phyloP scores from a whole-genome alignment of 2,329 filamentous ascomycete genomes.

The Exophiala lecanii-corni region DNA sequence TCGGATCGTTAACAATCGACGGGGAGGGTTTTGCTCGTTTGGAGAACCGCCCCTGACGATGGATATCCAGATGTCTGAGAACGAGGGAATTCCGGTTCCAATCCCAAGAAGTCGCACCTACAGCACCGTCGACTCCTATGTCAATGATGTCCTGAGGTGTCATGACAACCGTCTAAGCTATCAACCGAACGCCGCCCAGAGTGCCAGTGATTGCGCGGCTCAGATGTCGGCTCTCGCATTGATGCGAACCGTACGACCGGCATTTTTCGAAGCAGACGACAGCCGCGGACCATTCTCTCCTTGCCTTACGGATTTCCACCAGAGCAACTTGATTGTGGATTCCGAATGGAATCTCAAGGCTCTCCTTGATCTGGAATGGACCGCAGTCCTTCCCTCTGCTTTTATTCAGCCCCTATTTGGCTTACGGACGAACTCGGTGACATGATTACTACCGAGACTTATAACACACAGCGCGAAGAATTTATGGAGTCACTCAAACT shows the following conservation, averaged over 20 bases:
- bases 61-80: slow-evolving; percentile 26
- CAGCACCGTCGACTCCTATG: neutral
- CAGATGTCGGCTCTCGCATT: neutral
- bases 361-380: slow-evolving; percentile 36
- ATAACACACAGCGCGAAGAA: neutral
- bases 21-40: slow-evolving; percentile 25
- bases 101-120: slow-evolving; percentile 2
- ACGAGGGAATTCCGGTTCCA: slow-evolving; percentile 6
- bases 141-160: slow-evolving; percentile 1
- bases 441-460: neutral
- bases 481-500: neutral
- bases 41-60: slow-evolving; percentile 29
- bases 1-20: slow-evolving; percentile 27
- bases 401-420: slow-evolving; percentile 33
- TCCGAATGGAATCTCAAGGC: slow-evolving; percentile 32
- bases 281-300: neutral
- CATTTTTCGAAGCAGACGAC: neutral
- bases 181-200: neutral
- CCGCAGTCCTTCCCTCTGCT: slow-evolving; percentile 29
- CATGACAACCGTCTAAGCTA: slow-evolving; percentile 3
- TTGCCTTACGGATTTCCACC: slow-evolving; percentile 3
- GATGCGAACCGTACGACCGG: neutral
- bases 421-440: slow-evolving; percentile 18
- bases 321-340: slow-evolving; percentile 34
- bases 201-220: neutral